These are phyloP conservation scores for Elsinoe batatas DNA, from an alignment of 2,329 filamentous ascomycete species.

Conservation along the genomic window DNA sequence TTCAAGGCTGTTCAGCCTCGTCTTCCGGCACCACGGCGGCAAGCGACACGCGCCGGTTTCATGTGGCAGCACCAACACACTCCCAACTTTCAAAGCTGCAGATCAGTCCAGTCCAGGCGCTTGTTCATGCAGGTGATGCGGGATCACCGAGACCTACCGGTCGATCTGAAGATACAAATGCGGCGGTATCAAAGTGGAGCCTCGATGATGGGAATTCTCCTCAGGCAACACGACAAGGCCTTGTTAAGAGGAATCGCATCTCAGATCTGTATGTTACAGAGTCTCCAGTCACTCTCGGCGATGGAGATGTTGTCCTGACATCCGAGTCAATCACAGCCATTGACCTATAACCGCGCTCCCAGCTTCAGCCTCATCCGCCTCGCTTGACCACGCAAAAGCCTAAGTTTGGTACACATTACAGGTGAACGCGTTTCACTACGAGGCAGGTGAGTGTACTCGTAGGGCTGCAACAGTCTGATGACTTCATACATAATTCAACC, in stretches of 20 bases:
- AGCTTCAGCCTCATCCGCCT: slow-evolving; percentile 1
- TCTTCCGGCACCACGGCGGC: not conserved
- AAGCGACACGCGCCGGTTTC: slow-evolving; percentile 5
- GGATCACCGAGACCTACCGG: not conserved
- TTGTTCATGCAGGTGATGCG: not conserved
- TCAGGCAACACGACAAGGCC: not conserved
- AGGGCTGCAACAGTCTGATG: slow-evolving; percentile 6
- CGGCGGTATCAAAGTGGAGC: not conserved
- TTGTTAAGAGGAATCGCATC: not conserved
- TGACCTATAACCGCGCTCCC: not conserved
- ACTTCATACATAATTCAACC: slow-evolving; percentile 9
- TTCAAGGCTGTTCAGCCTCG: slow-evolving; percentile 9
- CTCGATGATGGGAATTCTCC: not conserved
- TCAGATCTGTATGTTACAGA: not conserved
- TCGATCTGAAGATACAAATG: not conserved
- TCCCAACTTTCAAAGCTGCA: not conserved
- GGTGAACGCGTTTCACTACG: slow-evolving; percentile 9
- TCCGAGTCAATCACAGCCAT: not conserved
- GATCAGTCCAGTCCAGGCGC: not conserved
- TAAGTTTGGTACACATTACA: slow-evolving; percentile 6
- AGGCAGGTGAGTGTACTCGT: slow-evolving; percentile 3
- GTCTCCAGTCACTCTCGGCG: not conserved
- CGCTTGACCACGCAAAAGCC: not conserved
- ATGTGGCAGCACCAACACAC: slow-evolving; percentile 8
- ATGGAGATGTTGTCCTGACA: not conserved